A percentile compares a stretch with the other conserved stretches of the same genome.
Evolutionary conservation across 164 flowering plant species (phyloP).

Genomic region (Umbellularia californica): DNA sequence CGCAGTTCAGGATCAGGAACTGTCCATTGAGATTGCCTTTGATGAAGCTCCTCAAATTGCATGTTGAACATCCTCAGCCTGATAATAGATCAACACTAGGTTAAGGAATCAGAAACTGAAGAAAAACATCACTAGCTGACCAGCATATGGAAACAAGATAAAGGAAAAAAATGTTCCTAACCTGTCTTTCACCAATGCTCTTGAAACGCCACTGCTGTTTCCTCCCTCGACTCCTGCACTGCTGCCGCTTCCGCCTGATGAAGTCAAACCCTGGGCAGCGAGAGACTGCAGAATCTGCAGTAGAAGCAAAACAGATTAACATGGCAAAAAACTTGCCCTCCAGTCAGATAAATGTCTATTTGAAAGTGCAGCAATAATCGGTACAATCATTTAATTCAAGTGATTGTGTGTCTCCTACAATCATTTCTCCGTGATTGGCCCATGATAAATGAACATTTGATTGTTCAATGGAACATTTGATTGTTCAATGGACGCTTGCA

Average conservation of each 20-base stretch:
- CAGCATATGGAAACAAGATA: neutral
- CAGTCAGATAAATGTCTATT: neutral
- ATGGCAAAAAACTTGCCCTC: neutral
- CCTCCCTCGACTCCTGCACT: constrained; percentile 48
- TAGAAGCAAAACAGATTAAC: constrained; percentile 2
- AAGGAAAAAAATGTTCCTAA: constrained; percentile 7
- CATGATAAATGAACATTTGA: neutral
- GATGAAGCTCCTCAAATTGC: constrained; percentile 94
- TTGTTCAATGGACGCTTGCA: neutral
- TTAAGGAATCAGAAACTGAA: neutral
- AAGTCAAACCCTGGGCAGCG: constrained; percentile 60
- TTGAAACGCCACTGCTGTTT: constrained; percentile 60
- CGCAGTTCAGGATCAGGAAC: constrained; percentile 93
- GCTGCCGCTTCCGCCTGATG: constrained; percentile 48
- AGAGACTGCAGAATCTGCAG: constrained; percentile 79
- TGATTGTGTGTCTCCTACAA: too few relatives aligned
- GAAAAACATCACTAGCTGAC: neutral
- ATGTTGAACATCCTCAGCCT: constrained; percentile 76
- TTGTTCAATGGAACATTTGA: neutral
- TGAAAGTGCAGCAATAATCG: neutral
- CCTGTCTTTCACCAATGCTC: constrained; percentile 82
- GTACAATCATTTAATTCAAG: neutral
- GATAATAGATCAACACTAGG: constrained; percentile 11
- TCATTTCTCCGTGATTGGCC: neutral
- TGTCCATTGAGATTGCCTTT: constrained; percentile 94